Evolutionary conservation across 2,329 filamentous ascomycete species (phyloP).

Genomic region (Venturia nashicola): DNA sequence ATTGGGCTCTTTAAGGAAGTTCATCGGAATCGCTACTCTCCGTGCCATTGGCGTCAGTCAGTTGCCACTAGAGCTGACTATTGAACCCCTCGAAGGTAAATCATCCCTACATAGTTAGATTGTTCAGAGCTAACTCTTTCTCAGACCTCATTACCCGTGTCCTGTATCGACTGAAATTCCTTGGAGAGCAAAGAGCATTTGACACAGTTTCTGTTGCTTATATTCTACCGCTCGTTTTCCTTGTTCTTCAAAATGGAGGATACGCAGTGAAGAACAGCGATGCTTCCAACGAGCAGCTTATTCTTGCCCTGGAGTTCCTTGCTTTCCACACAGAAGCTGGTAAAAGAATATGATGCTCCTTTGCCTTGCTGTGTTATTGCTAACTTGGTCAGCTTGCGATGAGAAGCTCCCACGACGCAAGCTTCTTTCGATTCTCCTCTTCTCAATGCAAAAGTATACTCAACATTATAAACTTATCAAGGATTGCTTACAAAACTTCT

Average conservation of each 20-base stretch:
- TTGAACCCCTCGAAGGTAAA: slow-evolving; percentile 51
- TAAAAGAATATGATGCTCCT: slow-evolving; percentile 48
- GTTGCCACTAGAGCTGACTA: slow-evolving; percentile 57
- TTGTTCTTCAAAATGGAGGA: slow-evolving; percentile 68
- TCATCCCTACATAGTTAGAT: too few relatives aligned
- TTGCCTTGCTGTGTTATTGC: slow-evolving; percentile 58
- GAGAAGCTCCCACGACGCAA: slow-evolving; percentile 56
- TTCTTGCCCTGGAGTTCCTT: slow-evolving; percentile 78
- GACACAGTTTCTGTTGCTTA: slow-evolving; percentile 82
- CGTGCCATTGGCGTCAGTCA: slow-evolving; percentile 64
- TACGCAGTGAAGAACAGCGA: slow-evolving; percentile 56
- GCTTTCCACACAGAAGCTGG: slow-evolving; percentile 78
- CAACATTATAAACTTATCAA: slow-evolving; percentile 94
- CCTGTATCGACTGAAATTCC: slow-evolving; percentile 78
- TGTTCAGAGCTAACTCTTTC: slow-evolving; percentile 14
- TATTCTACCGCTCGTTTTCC: slow-evolving; percentile 67
- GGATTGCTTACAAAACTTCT: slow-evolving; percentile 79
- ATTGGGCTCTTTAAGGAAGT: slow-evolving; percentile 64
- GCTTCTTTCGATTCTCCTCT: slow-evolving; percentile 59
- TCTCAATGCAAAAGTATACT: slow-evolving; percentile 75
- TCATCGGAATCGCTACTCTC: slow-evolving; percentile 78
- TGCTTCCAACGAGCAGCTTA: slow-evolving; percentile 77
- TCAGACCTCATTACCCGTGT: slow-evolving; percentile 65
- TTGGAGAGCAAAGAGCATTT: slow-evolving; percentile 87
- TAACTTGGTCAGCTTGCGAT: slow-evolving; percentile 32